Percentiles rank a stretch among this genome's conserved stretches.
phyloP scores from a whole-genome alignment of 768 basidiomycete genomes.

The Amanita molliuscula region DNA sequence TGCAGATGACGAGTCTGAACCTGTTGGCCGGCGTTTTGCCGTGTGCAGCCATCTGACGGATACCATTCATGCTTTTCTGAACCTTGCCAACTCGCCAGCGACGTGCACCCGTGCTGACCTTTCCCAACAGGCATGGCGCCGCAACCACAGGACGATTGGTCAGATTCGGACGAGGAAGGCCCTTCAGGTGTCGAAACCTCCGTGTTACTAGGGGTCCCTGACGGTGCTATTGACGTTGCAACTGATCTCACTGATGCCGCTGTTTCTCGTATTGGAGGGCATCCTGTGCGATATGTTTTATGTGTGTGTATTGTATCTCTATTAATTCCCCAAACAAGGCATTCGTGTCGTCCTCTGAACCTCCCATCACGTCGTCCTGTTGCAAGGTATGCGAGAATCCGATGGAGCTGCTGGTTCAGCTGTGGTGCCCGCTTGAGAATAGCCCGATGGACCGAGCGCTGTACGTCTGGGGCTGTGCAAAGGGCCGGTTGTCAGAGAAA shows the following conservation, averaged over 20 bases:
- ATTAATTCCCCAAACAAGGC: constrained; percentile 50
- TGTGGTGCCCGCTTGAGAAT: constrained; percentile 85
- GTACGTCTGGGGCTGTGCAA: constrained; percentile 77
- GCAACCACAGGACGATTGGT: constrained; percentile 79
- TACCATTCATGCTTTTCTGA: constrained; percentile 97
- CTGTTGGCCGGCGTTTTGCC: constrained; percentile 48
- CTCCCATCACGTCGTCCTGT: constrained; percentile 47
- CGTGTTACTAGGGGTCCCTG: constrained; percentile 73
- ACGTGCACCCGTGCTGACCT: constrained; percentile 10
- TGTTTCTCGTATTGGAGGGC: constrained; percentile 84
- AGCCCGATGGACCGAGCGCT: constrained; percentile 79
- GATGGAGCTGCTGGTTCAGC: constrained; percentile 77
- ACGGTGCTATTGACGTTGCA: constrained; percentile 50
- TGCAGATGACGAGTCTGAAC: constrained; percentile 79
- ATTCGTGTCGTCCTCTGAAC: constrained; percentile 56
- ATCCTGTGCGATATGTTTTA: constrained; percentile 68
- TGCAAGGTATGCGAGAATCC: constrained; percentile 65
- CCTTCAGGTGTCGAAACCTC: constrained; percentile 51
- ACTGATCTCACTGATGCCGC: constrained; percentile 63
- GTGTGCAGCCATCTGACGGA: constrained; percentile 48
- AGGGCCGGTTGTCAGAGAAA: constrained; percentile 61
- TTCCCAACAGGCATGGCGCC: constrained; percentile 25
- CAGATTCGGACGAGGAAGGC: constrained; percentile 68
- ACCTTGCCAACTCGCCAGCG: constrained; percentile 21
- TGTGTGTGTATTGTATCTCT: constrained; percentile 41